These are phyloP conservation scores for Alternaria hordeiaustralica DNA, from an alignment of 2,329 filamentous ascomycete genomes.

Conservation along the genomic window DNA sequence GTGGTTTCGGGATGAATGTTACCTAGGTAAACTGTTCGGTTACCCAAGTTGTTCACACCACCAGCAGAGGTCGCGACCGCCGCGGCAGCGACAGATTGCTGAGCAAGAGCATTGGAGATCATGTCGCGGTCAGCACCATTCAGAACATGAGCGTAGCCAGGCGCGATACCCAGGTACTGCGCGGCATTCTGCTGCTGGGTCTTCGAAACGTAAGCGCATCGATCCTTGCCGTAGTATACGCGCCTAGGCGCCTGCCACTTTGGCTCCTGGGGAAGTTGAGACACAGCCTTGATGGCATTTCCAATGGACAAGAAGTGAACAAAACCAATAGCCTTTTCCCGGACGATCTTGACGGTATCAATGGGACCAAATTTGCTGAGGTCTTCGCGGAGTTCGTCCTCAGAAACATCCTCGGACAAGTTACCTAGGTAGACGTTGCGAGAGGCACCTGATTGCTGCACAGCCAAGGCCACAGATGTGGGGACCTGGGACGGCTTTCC, in stretches of 20 bases:
- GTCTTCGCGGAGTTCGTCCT: conserved; percentile 93
- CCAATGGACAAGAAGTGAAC: conserved; percentile 97
- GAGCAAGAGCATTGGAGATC: conserved; percentile 93
- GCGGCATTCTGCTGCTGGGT: conserved; percentile 99
- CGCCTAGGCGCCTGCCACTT: conserved; percentile 96
- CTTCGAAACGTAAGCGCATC: conserved; percentile 98
- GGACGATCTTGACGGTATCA: conserved; percentile 96
- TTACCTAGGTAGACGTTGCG: conserved; percentile 97
- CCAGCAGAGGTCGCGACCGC: conserved; percentile 96
- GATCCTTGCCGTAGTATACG: conserved; percentile 98
- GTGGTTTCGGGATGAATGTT: conserved; percentile 99
- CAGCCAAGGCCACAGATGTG: conserved; percentile 94
- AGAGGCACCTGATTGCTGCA: conserved; percentile 96
- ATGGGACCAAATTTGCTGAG: conserved; percentile 95
- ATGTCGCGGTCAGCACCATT: conserved; percentile 95
- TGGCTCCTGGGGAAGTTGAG: conserved; percentile 91
- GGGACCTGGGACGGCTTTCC: conserved; percentile 98
- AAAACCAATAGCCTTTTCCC: conserved; percentile 97
- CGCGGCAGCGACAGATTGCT: conserved; percentile 96
- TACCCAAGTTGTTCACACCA: conserved; percentile 95
- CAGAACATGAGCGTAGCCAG: conserved; percentile 93
- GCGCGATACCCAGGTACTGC: conserved; percentile 95
- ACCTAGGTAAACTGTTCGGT: conserved; percentile 95
- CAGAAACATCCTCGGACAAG: conserved; percentile 84
- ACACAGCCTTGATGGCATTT: conserved; percentile 97